Evolutionary conservation across 2,329 filamentous ascomycete genomes (phyloP), one percentile per base, ranked within the genome.

Genomic region (Diplodia scrobiculata): DNA sequence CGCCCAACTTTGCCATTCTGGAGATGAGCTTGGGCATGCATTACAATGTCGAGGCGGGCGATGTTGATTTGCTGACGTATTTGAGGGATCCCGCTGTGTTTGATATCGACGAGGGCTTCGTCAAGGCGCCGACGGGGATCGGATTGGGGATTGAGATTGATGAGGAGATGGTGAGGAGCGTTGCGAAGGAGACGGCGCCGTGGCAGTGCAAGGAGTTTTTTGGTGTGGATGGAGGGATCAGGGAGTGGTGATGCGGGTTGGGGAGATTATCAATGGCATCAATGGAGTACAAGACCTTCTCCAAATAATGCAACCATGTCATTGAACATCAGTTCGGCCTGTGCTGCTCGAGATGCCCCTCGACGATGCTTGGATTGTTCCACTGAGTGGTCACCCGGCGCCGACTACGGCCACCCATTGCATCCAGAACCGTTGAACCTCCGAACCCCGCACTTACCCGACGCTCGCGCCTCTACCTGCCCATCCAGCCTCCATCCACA

Each of bases 401-500:
- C 11, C n/a, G 11, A 53, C n/a, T 34, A 53, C 51, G 51, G 51
- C n/a, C 21, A 29, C 29, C 14, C 48, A 27, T 51, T 27, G 1
- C 25, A 10, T 51, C 48, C 48, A 51, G 21, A 51, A 27, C 25
- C 48, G 48, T 25, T 51, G 48, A 29, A 51, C 48, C 48, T 51
- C 48, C 48, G 48, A 29, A 51, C 48, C 3, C 48, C 48, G 48
- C 48, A 51, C 25, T 29, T 51, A 29, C 48, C 48, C 48, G 21
- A 51, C 48, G 48, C 25, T 29, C 5, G 6, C 11, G 29, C 3
- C 25, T 17, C 21, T 14, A 96, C 82, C 91, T 83, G 1, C 91
- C 92, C 92, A 96, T 96, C 92, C 91, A 97, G 11, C 92, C 92
- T 7, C 92, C 92, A 78, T 97, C 93, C 54, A 97, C 91, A 29